phyloP scores from a whole-genome alignment of 1,139 yeast species.

The Yarrowia galli region DNA sequence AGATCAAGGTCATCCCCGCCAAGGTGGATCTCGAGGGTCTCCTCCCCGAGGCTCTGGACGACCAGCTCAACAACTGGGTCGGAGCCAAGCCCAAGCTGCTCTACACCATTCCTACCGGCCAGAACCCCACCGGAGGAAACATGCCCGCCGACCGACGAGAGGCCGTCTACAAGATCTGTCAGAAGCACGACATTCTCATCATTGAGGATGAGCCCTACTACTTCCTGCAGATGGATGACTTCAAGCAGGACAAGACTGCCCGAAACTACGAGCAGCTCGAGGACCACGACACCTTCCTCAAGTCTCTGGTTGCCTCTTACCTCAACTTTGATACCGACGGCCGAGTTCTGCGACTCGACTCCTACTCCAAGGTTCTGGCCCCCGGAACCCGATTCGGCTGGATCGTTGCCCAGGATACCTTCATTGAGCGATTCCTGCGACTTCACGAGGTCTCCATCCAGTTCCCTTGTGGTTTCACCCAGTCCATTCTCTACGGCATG shows the following conservation, averaged over 20 bases:
- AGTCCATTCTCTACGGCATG: slow-evolving; percentile 68
- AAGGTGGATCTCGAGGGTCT: slow-evolving; percentile 83
- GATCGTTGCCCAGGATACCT: slow-evolving; percentile 75
- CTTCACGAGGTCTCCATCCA: slow-evolving; percentile 85
- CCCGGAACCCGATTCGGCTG: slow-evolving; percentile 94
- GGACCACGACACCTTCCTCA: slow-evolving; percentile 60
- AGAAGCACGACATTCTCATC: slow-evolving; percentile 78
- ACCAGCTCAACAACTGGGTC: slow-evolving; percentile 72
- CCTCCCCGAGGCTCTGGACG: slow-evolving; percentile 73
- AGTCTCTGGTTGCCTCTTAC: slow-evolving; percentile 78
- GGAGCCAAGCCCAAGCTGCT: slow-evolving; percentile 76
- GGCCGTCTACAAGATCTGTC: slow-evolving; percentile 72
- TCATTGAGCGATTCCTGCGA: slow-evolving; percentile 73
- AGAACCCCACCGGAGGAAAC: slow-evolving; percentile 92
- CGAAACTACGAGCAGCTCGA: slow-evolving; percentile 49
- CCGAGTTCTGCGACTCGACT: slow-evolving; percentile 87
- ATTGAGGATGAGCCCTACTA: slow-evolving; percentile 95
- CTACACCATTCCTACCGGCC: slow-evolving; percentile 91
- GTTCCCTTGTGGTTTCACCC: slow-evolving; percentile 82
- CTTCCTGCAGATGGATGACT: slow-evolving; percentile 85
- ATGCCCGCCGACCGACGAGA: slow-evolving; percentile 74
- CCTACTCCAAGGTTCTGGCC: slow-evolving; percentile 90
- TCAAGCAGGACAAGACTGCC: slow-evolving; percentile 50
- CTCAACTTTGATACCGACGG: slow-evolving; percentile 84
- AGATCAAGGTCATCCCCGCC: slow-evolving; percentile 72